Evolutionary conservation across 306 rosid species (phyloP).

Genomic region (Trichosanthes cucumerina): DNA sequence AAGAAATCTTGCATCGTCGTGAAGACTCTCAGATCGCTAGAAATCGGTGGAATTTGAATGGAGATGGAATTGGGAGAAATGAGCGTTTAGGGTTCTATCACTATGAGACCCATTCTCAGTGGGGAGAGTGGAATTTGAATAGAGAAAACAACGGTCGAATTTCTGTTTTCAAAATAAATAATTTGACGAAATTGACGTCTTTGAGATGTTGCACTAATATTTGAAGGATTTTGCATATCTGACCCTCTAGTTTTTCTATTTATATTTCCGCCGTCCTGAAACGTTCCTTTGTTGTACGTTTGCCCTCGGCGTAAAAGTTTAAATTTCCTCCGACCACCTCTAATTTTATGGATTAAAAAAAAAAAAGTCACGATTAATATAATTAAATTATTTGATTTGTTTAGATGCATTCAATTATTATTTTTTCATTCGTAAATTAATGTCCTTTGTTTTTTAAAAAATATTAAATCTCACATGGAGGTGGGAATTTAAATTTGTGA

Average conservation of each 20-base stretch:
- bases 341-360: too few species aligned
- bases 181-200: not conserved
- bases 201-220: not conserved
- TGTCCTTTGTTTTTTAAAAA: too few species aligned
- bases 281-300: not conserved
- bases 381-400: too few species aligned
- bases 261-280: not conserved
- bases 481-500: too few species aligned
- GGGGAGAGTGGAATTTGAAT: not conserved
- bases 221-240: not conserved
- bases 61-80: not conserved
- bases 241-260: not conserved
- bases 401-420: too few species aligned
- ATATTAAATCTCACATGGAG: too few species aligned
- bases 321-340: too few species aligned
- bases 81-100: constrained; percentile 5
- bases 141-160: constrained; percentile 9
- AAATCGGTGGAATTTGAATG: not conserved
- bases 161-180: constrained; percentile 4
- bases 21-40: not conserved
- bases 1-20: constrained; percentile 58
- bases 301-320: too few species aligned
- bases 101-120: not conserved
- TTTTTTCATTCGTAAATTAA: too few species aligned
- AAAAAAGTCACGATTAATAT: too few species aligned